These are phyloP conservation scores for Lactarius indigo DNA, from an alignment of 768 basidiomycete species.

Conservation along the genomic window DNA sequence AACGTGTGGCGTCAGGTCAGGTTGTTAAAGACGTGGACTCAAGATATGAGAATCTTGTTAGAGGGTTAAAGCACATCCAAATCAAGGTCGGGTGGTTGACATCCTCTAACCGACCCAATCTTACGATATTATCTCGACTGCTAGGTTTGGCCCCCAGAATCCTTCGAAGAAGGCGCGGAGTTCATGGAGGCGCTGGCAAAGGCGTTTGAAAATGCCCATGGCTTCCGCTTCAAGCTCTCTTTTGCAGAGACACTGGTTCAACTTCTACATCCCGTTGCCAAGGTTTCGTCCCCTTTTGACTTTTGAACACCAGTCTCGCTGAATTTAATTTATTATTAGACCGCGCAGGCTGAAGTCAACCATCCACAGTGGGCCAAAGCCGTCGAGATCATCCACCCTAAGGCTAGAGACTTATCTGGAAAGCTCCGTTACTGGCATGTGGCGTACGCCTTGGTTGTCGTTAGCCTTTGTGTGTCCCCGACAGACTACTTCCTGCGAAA, in stretches of 20 bases:
- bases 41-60: slow-evolving; percentile 81
- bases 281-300: slow-evolving; percentile 44
- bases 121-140: slow-evolving; percentile 5
- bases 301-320: background rate
- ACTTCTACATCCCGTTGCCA: slow-evolving; percentile 82
- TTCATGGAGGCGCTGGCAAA: slow-evolving; percentile 83
- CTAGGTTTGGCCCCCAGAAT: slow-evolving; percentile 90
- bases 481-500: slow-evolving; percentile 80
- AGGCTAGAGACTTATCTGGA: slow-evolving; percentile 77
- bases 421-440: slow-evolving; percentile 89
- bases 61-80: slow-evolving; percentile 75
- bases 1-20: slow-evolving; percentile 68
- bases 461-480: slow-evolving; percentile 82
- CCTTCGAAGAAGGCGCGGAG: slow-evolving; percentile 90
- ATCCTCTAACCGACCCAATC: background rate
- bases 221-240: slow-evolving; percentile 72
- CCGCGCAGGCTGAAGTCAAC: slow-evolving; percentile 93
- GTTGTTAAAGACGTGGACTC: slow-evolving; percentile 77
- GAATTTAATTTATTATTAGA: slow-evolving; percentile 42
- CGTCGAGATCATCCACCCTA: slow-evolving; percentile 77
- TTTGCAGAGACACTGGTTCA: slow-evolving; percentile 80
- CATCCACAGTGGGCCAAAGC: slow-evolving; percentile 94
- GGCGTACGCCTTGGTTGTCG: slow-evolving; percentile 81
- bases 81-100: slow-evolving; percentile 55
- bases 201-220: slow-evolving; percentile 81